Evolutionary conservation across 208 protist species (phyloP).

Genomic region (Leishmania gerbilli): DNA sequence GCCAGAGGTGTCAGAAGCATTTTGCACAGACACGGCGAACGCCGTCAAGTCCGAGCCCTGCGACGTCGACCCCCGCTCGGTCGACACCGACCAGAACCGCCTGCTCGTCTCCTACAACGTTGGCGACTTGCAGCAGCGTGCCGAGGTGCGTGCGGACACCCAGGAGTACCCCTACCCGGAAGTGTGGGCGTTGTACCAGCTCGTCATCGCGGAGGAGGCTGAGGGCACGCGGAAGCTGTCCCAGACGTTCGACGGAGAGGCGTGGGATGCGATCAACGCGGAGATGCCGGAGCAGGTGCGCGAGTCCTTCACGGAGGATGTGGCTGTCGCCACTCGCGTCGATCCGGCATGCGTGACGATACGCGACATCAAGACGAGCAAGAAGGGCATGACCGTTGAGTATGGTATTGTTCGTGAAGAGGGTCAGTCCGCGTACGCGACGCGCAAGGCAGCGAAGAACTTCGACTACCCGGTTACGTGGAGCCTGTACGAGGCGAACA

Average conservation of each 20-base stretch:
- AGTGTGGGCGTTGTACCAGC: constrained; percentile 50
- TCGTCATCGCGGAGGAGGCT: constrained; percentile 40
- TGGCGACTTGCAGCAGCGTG: constrained; percentile 11
- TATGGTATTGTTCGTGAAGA: constrained; percentile 26
- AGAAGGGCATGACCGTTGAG: constrained; percentile 36
- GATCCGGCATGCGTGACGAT: constrained; percentile 23
- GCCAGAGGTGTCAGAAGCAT: constrained; percentile 45
- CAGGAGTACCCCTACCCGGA: constrained; percentile 41
- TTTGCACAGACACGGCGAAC: constrained; percentile 46
- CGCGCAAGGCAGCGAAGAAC: constrained; percentile 31
- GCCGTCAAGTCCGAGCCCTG: constrained; percentile 28
- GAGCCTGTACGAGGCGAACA: constrained; percentile 39
- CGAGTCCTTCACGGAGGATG: constrained; percentile 33
- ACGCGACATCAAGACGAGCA: constrained; percentile 30
- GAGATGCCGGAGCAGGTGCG: constrained; percentile 22
- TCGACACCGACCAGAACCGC: constrained; percentile 43
- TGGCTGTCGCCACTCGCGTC: constrained; percentile 19
- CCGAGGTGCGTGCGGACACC: constrained; percentile 31
- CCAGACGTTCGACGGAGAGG: constrained; percentile 41
- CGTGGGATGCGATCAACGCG: constrained; percentile 34
- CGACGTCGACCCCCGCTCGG: constrained; percentile 36
- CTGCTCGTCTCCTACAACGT: constrained; percentile 57
- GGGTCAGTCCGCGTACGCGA: constrained; percentile 30
- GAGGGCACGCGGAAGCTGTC: constrained; percentile 28
- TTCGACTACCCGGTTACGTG: constrained; percentile 26